Evolutionary conservation across 164 flowering plant genomes (phyloP).

Genomic region (Magnolia sinica): DNA sequence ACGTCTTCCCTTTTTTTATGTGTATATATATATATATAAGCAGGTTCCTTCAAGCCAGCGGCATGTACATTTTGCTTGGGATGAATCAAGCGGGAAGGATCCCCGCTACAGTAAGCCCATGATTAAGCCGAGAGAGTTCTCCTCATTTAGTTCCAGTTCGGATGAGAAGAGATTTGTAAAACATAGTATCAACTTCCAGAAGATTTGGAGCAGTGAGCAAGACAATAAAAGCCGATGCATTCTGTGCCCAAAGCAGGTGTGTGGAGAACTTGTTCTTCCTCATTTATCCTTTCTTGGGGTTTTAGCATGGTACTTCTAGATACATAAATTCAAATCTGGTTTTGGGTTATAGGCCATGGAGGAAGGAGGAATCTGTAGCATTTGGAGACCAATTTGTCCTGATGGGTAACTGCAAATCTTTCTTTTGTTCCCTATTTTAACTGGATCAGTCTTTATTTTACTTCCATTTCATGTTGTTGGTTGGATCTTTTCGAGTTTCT

Average conservation of each 20-base stretch:
- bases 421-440: neutral
- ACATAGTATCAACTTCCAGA: slow-evolving; percentile 66
- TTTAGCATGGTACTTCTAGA: slow-evolving; percentile 1
- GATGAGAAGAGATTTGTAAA: slow-evolving; percentile 47
- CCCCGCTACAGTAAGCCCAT: slow-evolving; percentile 35
- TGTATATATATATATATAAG: neutral
- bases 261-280: neutral
- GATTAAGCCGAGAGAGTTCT: slow-evolving; percentile 46
- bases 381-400: slow-evolving; percentile 94
- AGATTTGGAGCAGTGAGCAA: slow-evolving; percentile 91
- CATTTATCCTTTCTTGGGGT: neutral
- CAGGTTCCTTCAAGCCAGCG: slow-evolving; percentile 92
- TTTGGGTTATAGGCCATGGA: slow-evolving; percentile 41
- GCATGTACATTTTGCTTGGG: slow-evolving; percentile 59
- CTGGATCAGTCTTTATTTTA: neutral
- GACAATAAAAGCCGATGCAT: slow-evolving; percentile 61
- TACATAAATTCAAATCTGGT: neutral
- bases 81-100: slow-evolving; percentile 50
- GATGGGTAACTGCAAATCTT: slow-evolving; percentile 64
- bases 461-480: neutral
- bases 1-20: neutral
- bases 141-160: slow-evolving; percentile 41
- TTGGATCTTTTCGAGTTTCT: neutral
- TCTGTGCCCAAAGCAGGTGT: slow-evolving; percentile 79
- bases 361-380: slow-evolving; percentile 57